Evolutionary conservation across 2,329 filamentous ascomycete genomes (phyloP).

Genomic region (Colletotrichum ledebouriae): DNA sequence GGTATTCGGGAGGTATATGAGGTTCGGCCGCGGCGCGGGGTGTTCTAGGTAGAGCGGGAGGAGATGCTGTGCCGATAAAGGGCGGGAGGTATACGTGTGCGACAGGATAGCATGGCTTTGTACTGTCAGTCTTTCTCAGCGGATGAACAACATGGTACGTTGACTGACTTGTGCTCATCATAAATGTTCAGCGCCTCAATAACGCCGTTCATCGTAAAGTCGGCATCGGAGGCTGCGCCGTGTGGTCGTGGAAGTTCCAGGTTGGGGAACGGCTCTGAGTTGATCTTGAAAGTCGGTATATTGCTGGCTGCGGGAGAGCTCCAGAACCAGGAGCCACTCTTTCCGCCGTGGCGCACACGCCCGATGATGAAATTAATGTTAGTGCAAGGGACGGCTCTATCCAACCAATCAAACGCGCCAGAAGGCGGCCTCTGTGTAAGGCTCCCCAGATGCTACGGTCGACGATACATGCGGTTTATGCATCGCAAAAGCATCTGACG

Average conservation of each 20-base stretch:
- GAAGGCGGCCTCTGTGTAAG: conserved; percentile 14
- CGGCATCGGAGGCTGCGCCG: conserved; percentile 45
- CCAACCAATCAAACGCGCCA: conserved; percentile 31
- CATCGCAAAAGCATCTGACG: conserved; percentile 20
- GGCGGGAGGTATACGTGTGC: conserved; percentile 87
- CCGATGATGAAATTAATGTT: conserved; percentile 51
- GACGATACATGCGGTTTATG: neutral
- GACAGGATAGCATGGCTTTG: conserved; percentile 85
- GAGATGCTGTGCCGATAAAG: conserved; percentile 80
- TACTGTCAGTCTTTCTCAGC: conserved; percentile 44
- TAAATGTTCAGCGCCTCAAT: conserved; percentile 98
- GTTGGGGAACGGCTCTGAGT: conserved; percentile 39
- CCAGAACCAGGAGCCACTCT: conserved; percentile 29
- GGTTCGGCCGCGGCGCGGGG: conserved; percentile 82
- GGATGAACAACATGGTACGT: conserved; percentile 23
- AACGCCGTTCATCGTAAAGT: conserved; percentile 79
- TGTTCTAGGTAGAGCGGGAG: conserved; percentile 90
- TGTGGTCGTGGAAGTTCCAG: conserved; percentile 46
- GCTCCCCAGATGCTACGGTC: conserved; percentile 14
- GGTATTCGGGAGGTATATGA: conserved; percentile 86
- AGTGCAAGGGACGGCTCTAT: conserved; percentile 14
- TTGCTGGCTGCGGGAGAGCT: conserved; percentile 36
- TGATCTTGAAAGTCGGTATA: conserved; percentile 25
- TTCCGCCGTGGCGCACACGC: conserved; percentile 29
- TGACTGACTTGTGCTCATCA: conserved; percentile 88